Conservation (phyloP, 345 rosid genomes). For the Salix purpurea region DNA sequence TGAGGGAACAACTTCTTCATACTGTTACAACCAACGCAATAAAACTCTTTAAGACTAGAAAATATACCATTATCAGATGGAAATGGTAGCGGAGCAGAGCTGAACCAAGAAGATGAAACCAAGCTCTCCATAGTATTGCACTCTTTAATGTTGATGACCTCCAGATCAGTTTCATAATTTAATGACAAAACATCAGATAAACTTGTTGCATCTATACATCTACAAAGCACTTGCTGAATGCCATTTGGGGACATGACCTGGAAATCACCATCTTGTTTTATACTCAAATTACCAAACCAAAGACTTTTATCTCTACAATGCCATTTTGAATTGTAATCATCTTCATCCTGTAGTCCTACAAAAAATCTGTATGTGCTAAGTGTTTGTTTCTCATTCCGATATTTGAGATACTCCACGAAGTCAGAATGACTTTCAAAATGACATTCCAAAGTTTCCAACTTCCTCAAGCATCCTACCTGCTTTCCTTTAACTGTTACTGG, state of each 20-base stretch:
- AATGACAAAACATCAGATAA: neutral
- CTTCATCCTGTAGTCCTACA: neutral
- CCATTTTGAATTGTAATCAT: neutral
- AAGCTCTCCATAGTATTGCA: neutral
- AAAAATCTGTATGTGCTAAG: neutral
- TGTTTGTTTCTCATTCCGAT: neutral
- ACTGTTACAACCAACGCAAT: neutral
- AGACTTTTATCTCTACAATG: neutral
- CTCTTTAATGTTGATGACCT: neutral
- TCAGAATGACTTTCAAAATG: neutral
- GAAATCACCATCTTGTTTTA: neutral
- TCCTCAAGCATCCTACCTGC: neutral
- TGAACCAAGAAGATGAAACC: neutral
- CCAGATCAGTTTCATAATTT: neutral
- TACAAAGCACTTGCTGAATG: neutral
- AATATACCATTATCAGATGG: neutral
- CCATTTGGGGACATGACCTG: neutral
- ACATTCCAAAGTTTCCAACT: constrained; percentile 4
- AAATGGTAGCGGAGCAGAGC: neutral
- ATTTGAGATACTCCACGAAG: neutral
- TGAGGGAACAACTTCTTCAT: constrained; percentile 9
- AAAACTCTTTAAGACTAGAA: neutral
- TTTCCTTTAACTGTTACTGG: neutral
- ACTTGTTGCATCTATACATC: neutral
- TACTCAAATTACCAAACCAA: neutral